Percentiles rank a stretch among this genome's conserved stretches.
phyloP scores from a whole-genome alignment of 257 asterid species.

The Cordia subcordata region DNA sequence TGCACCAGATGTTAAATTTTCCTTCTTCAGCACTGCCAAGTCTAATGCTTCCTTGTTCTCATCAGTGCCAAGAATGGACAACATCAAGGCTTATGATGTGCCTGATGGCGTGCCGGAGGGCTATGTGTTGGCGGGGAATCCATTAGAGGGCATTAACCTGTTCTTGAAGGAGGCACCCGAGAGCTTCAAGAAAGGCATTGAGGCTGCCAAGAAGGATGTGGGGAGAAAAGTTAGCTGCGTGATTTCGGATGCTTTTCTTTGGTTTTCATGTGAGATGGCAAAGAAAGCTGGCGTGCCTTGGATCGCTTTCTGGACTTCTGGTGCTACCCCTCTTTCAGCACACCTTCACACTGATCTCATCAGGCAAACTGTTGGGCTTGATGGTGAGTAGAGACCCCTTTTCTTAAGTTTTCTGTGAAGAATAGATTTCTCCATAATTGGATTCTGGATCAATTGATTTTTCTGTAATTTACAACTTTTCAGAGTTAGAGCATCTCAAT shows the following conservation, averaged over 20 bases:
- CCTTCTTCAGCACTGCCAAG: conserved; percentile 31
- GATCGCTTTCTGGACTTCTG: conserved; percentile 56
- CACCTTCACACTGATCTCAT: conserved; percentile 43
- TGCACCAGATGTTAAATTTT: conserved; percentile 28
- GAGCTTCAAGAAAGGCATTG: conserved; percentile 27
- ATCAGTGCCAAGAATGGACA: background rate
- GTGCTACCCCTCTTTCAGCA: conserved; percentile 28
- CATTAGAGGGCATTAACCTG: conserved; percentile 30
- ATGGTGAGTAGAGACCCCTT: conserved; percentile 20
- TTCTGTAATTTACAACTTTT: too few relatives aligned
- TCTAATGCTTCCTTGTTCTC: conserved; percentile 28
- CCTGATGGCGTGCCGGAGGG: conserved; percentile 36
- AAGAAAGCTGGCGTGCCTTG: conserved; percentile 32
- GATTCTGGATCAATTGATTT: too few relatives aligned
- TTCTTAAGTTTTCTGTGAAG: too few relatives aligned
- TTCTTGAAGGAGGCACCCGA: conserved; percentile 34
- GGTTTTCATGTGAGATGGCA: conserved; percentile 38
- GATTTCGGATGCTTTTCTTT: conserved; percentile 48
- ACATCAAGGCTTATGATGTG: conserved; percentile 28
- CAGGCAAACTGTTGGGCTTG: conserved; percentile 23
- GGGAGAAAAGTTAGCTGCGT: conserved; percentile 39
- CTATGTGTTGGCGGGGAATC: conserved; percentile 15
- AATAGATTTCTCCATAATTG: too few relatives aligned
- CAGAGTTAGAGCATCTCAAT: background rate
- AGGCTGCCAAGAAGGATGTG: conserved; percentile 24